These are phyloP conservation scores for Suhomyces terraborum DNA, from an alignment of 1,139 yeast genomes.

Conservation along the genomic window DNA sequence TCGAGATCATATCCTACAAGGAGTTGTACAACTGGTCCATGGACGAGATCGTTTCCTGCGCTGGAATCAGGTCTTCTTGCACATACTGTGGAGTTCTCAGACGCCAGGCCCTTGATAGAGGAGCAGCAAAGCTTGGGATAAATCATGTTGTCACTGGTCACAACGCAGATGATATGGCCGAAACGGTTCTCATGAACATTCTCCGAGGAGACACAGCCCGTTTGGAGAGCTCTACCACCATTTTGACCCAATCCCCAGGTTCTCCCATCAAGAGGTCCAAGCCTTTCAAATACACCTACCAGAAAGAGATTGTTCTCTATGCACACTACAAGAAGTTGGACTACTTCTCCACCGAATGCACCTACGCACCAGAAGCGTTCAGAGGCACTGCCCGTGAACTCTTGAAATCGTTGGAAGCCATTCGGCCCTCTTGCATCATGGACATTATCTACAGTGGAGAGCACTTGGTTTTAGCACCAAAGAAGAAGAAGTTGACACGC, in stretches of 20 bases:
- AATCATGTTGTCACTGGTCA: constrained; percentile 96
- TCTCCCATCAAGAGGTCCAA: constrained; percentile 88
- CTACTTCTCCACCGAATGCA: constrained; percentile 95
- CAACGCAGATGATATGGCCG: constrained; percentile 99
- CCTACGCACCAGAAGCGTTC: constrained; percentile 98
- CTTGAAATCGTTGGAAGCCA: constrained; percentile 84
- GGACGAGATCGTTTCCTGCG: constrained; percentile 96
- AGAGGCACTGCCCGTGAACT: constrained; percentile 95
- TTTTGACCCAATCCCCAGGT: constrained; percentile 77
- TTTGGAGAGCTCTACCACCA: constrained; percentile 84
- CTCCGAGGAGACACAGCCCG: constrained; percentile 96
- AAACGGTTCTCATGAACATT: constrained; percentile 92
- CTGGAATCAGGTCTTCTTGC: constrained; percentile 92
- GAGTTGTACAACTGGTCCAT: constrained; percentile 95
- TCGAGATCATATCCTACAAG: constrained; percentile 86
- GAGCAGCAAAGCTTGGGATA: constrained; percentile 86
- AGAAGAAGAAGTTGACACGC: constrained; percentile 39
- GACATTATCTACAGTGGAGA: constrained; percentile 96
- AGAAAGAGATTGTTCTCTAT: constrained; percentile 94
- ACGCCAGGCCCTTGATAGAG: constrained; percentile 94
- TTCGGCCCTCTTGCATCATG: constrained; percentile 89
- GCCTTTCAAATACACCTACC: constrained; percentile 94
- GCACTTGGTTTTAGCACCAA: constrained; percentile 66
- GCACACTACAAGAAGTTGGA: constrained; percentile 96
- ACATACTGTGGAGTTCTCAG: constrained; percentile 98